Evolutionary conservation across 768 basidiomycete species (phyloP).

Genomic region (Coprinellus aureogranulatus): DNA sequence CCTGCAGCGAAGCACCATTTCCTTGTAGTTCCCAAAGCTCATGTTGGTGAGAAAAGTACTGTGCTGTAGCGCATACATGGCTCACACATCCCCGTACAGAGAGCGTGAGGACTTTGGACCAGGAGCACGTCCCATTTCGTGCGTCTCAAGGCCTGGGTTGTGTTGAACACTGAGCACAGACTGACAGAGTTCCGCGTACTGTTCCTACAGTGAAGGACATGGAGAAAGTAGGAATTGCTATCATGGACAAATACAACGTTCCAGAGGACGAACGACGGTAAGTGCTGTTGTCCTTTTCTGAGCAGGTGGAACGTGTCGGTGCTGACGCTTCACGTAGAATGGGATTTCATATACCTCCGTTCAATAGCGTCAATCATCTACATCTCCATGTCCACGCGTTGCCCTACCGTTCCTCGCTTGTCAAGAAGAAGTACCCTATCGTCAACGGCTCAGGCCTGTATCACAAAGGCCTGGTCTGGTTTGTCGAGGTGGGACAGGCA

Average conservation of each 20-base stretch:
- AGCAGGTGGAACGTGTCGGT: too few species aligned
- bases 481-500: slow-evolving; percentile 60
- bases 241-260: slow-evolving; percentile 50
- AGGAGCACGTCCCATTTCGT: slow-evolving; percentile 51
- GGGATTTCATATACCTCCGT: slow-evolving; percentile 83
- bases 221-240: slow-evolving; percentile 44
- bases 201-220: slow-evolving; percentile 26
- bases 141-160: slow-evolving; percentile 10
- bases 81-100: slow-evolving; percentile 43
- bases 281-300: slow-evolving; percentile 7
- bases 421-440: slow-evolving; percentile 49
- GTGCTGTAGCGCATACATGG: too few species aligned
- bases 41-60: slow-evolving; percentile 52
- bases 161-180: background rate
- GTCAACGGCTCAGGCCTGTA: slow-evolving; percentile 33
- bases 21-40: slow-evolving; percentile 49
- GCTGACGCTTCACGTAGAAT: too few species aligned
- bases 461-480: slow-evolving; percentile 73
- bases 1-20: slow-evolving; percentile 51
- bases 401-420: slow-evolving; percentile 50
- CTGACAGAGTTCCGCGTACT: background rate
- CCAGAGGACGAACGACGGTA: slow-evolving; percentile 46
- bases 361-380: slow-evolving; percentile 68
- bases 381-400: slow-evolving; percentile 73
- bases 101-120: slow-evolving; percentile 50